Evolutionary conservation across 139 green algal species (phyloP).

Genomic region (Dunaliella sp.): DNA sequence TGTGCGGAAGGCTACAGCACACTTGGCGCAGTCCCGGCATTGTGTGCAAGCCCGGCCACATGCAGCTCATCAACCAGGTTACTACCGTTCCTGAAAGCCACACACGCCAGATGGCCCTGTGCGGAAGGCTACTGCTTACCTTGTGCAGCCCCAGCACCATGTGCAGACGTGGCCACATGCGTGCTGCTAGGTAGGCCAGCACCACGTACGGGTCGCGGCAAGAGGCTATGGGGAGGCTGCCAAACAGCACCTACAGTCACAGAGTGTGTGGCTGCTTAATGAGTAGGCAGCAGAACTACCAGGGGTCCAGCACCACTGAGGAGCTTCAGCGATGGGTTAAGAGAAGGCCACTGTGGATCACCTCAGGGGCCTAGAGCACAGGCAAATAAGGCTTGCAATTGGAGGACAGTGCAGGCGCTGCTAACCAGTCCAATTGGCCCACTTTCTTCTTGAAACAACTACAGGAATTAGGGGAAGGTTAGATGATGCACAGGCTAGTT

Average conservation of each 20-base stretch:
- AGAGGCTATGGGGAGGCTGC: constrained; percentile 60
- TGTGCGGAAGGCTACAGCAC: too few species aligned
- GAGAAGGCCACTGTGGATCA: too few species aligned
- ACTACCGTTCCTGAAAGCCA: not conserved
- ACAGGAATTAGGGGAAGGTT: too few species aligned
- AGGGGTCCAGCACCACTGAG: not conserved
- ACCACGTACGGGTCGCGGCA: constrained; percentile 62
- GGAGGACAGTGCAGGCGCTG: too few species aligned
- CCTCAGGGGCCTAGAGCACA: too few species aligned
- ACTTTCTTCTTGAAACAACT: too few species aligned
- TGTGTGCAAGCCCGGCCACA: not conserved
- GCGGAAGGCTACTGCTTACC: not conserved
- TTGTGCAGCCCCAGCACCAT: constrained; percentile 33
- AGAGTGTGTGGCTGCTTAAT: too few species aligned
- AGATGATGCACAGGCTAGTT: too few species aligned
- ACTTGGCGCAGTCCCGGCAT: not conserved
- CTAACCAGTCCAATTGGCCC: too few species aligned
- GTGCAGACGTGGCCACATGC: constrained; percentile 50
- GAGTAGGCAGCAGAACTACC: too few species aligned
- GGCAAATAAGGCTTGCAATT: too few species aligned
- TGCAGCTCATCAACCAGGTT: not conserved
- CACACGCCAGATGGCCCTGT: not conserved
- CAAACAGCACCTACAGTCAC: constrained; percentile 63
- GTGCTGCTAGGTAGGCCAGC: constrained; percentile 53
- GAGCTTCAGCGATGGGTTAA: too few species aligned